Evolutionary conservation across 2,329 filamentous ascomycete species (phyloP), one percentile per base, ranked within the genome.

Genomic region (Colletotrichum aenigma): DNA sequence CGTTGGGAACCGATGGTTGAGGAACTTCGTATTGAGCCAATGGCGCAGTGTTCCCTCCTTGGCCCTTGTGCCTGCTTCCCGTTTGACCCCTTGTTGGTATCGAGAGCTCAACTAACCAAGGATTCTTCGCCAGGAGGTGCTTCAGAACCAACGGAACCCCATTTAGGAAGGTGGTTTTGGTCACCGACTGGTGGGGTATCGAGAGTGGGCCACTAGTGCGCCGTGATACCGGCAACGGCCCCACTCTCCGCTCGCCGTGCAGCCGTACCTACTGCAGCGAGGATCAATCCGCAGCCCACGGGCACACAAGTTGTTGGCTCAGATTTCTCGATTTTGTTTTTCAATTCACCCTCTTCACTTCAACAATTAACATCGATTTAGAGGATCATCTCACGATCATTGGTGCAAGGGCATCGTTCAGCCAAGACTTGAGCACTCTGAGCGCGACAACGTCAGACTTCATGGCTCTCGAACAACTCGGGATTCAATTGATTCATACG

Each of bases 281-380:
- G 16, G 28, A 13, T 13, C 18, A 61, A 61, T 32, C 58, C 18
- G 30, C 28, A 32, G 58, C 6, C 32, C 32, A 28, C 26, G 26
- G 7, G 26, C 26, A 61, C 28, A 61, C 21, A 34, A 61, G 58
- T 34, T 21, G 24, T 28, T 58, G 26, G 56, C 4, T 28, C 26
- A 60, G 16, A 30, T n/a, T 60, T 48, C 18, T 48, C n/a, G 6
- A 3, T 21, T 13, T 21, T 13, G 2, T 21, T 48, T 21, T 21
- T 13, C 43, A 30, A 6, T 30, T 12, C 10, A 12, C 10, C 18
- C 24, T 61, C 58, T 32, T 61, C 13, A 61, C 3, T 0, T 52
- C 10, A 21, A 6, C 16, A 24, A 10, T n/a, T 7, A 0, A 0
- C 56, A n/a, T 61, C 56, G 16, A 18, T 2, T 3, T 3, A 13